Conservation (phyloP, 148 eudicot genomes). For the Fagopyrum homotropicum region DNA sequence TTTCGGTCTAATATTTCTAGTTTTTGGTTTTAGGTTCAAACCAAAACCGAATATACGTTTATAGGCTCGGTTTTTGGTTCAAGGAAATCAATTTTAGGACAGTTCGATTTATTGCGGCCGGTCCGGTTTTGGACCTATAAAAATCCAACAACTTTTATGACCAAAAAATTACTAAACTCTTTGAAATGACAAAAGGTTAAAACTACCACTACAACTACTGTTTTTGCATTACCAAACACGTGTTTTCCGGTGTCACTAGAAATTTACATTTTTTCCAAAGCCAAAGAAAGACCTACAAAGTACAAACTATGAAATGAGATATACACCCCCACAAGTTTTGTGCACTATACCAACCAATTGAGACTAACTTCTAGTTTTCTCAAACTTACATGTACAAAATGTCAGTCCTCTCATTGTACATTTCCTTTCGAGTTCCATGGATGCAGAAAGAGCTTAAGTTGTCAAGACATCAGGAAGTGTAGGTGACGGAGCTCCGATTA, state of each 20-base stretch:
- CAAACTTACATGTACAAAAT: background rate
- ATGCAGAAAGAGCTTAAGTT: constrained; percentile 22
- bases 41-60: too few species aligned
- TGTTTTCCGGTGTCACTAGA: background rate
- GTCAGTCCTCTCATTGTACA: background rate
- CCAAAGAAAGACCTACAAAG: background rate
- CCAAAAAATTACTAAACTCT: too few species aligned
- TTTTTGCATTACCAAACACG: background rate
- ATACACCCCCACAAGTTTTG: background rate
- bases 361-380: background rate
- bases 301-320: background rate
- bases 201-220: background rate
- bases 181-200: too few species aligned
- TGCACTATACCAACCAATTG: constrained; percentile 7
- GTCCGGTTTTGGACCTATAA: too few species aligned
- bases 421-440: background rate
- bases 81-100: too few species aligned
- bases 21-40: too few species aligned
- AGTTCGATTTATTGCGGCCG: too few species aligned
- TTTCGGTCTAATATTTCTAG: too few species aligned
- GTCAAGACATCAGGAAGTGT: constrained; percentile 49
- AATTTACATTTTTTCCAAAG: constrained; percentile 3
- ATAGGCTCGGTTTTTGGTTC: too few species aligned
- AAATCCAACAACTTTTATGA: too few species aligned
- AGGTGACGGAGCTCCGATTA: constrained; percentile 44